These are phyloP conservation scores for Pisolithus marmoratus DNA, from an alignment of 768 basidiomycete genomes.

Conservation along the genomic window DNA sequence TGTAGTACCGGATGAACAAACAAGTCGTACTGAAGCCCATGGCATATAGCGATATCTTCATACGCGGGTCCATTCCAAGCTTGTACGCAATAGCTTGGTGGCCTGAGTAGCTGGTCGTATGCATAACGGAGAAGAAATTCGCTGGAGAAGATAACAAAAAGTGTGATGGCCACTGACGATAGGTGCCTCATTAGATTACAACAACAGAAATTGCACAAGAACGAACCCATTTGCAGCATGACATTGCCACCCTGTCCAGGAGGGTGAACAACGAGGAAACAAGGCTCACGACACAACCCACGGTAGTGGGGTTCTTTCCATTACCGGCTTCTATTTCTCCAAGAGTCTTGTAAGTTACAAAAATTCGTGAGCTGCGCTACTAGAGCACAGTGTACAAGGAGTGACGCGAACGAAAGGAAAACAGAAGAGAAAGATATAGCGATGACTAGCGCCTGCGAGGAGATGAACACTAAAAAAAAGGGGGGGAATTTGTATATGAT, in stretches of 20 bases:
- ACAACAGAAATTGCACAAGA: not conserved
- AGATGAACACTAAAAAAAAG: not conserved
- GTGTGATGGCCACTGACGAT: slow-evolving; percentile 31
- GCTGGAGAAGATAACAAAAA: slow-evolving; percentile 34
- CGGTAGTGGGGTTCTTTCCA: slow-evolving; percentile 19
- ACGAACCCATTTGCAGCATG: slow-evolving; percentile 53
- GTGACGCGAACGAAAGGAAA: not conserved
- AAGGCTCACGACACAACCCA: slow-evolving; percentile 6
- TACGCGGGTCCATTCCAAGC: slow-evolving; percentile 11
- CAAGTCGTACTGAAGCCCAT: slow-evolving; percentile 36
- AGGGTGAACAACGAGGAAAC: not conserved
- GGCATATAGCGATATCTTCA: slow-evolving; percentile 17
- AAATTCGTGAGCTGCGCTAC: slow-evolving; percentile 1
- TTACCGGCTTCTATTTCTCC: slow-evolving; percentile 9
- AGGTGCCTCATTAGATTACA: slow-evolving; percentile 5
- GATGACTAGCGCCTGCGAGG: slow-evolving; percentile 2
- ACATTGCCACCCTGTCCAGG: slow-evolving; percentile 37
- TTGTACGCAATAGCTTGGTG: slow-evolving; percentile 5
- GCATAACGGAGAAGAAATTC: slow-evolving; percentile 43
- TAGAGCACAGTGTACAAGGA: slow-evolving; percentile 3
- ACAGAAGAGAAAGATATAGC: not conserved
- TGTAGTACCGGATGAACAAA: slow-evolving; percentile 44
- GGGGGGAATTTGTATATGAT: not conserved
- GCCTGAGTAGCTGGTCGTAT: slow-evolving; percentile 29
- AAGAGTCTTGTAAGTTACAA: not conserved